Base-by-base conservation (phyloP, 805 yeast genomes). In the Saccharomyces eubayanus region DNA sequence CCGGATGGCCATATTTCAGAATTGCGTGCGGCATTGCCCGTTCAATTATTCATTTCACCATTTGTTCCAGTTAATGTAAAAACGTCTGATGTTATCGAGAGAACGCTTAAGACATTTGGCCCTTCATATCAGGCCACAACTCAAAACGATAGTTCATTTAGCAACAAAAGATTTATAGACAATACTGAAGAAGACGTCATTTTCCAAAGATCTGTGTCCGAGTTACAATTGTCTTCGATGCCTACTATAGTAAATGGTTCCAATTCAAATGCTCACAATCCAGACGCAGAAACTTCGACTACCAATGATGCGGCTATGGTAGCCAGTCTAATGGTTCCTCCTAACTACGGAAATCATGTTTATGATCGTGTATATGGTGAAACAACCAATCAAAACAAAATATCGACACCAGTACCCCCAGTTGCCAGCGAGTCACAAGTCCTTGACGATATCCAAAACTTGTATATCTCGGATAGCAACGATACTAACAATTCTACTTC, bases 1-100 rank as follows among this genome's bases (percentile, higher is more conserved):
- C 87, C 95, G 0, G 98, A 91, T 67, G 96, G 96, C 2, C 98
- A 92, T 66, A 84, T 85, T 3, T 89, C 97, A 0, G 98, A 92
- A 69, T 74, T 94, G 49, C 77, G 98, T 29, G 98, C 97, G 0
- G 85, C 97, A 0, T 74, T 92, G 58, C 98, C 98, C 0, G 75
- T 92, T 5, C 79, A 78, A 28, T 67, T 89, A 40, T 88, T 85
- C 69, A 84, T 89, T 28, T 80, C 85, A 10, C 97, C 98, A 4
- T 87, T 88, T 67, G 89, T 92, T 6, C 79, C 91, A 0, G 76
- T 92, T 12, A 68, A 69, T 29, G 71, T 68, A 10, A 62, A 64
- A 31, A 56, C 66, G 4, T 57, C 70, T 21, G 43, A 36, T 36
- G 43, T 36, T 16, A 36, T 36, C 31, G 29, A 49, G 47, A 31